These are phyloP conservation scores for Irpex sp. DNA, from an alignment of 1,284 basidiomycete species.

Conservation along the genomic window DNA sequence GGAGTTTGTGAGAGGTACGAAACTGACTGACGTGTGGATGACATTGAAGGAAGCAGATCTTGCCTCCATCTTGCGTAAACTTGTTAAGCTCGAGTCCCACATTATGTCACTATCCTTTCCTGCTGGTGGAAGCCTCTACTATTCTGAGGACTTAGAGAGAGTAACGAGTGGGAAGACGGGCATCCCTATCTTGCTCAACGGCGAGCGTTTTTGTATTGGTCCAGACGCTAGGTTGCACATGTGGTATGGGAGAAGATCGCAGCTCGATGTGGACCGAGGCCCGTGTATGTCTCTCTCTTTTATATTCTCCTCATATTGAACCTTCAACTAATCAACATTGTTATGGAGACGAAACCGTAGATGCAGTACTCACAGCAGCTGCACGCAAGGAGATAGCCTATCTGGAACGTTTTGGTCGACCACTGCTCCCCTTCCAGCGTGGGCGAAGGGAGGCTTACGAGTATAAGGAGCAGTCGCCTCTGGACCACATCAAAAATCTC, in stretches of 20 bases:
- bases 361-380: constrained; percentile 40
- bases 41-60: constrained; percentile 38
- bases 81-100: constrained; percentile 42
- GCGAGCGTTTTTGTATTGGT: constrained; percentile 46
- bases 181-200: constrained; percentile 25
- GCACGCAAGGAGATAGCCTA: constrained; percentile 48
- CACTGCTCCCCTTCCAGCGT: constrained; percentile 44
- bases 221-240: constrained; percentile 39
- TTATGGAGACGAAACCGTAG: constrained; percentile 38
- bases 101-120: constrained; percentile 51
- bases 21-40: constrained; percentile 42
- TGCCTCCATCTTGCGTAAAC: constrained; percentile 38
- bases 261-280: constrained; percentile 45
- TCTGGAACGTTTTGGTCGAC: constrained; percentile 41
- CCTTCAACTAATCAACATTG: constrained; percentile 13
- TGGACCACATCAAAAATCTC: constrained; percentile 35
- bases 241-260: constrained; percentile 46
- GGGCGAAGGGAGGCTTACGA: constrained; percentile 40
- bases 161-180: constrained; percentile 25
- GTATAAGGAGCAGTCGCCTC: constrained; percentile 47
- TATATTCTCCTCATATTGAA: constrained; percentile 18
- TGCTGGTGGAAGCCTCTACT: constrained; percentile 48
- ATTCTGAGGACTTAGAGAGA: constrained; percentile 38
- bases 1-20: constrained; percentile 43
- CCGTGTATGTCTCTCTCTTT: constrained; percentile 38